Conservation (phyloP, 495 filamentous ascomycete species). For the Letharia columbiana region DNA sequence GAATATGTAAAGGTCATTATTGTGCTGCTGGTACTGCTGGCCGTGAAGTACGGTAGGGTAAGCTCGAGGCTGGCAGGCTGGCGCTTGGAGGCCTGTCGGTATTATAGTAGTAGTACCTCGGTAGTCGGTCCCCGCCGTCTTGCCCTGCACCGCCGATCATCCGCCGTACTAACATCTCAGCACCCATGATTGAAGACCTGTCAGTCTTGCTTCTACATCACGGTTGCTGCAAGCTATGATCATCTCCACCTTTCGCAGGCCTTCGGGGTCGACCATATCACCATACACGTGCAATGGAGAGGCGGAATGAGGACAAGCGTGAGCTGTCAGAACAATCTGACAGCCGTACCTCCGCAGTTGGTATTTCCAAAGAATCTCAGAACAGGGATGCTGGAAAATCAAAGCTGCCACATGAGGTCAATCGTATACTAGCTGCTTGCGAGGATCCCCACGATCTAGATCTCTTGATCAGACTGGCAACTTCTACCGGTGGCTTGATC, state of each 20-base stretch:
- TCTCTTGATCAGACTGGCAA: conserved; percentile 56
- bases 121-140: neutral
- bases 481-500: conserved; percentile 65
- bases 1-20: conserved; percentile 1
- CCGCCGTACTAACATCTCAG: neutral
- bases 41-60: too few species aligned
- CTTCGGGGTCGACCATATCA: neutral
- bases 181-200: neutral
- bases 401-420: conserved; percentile 9
- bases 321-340: neutral
- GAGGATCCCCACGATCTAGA: conserved; percentile 47
- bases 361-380: conserved; percentile 1
- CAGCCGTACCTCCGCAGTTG: neutral
- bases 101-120: too few species aligned
- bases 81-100: neutral
- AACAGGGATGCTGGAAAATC: conserved; percentile 6
- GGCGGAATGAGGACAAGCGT: neutral
- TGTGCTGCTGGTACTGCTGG: neutral
- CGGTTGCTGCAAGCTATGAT: neutral
- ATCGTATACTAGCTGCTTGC: conserved; percentile 48
- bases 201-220: neutral
- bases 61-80: neutral
- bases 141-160: neutral
- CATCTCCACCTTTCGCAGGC: neutral
- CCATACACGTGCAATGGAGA: neutral